Evolutionary conservation across 2,329 filamentous ascomycete species (phyloP).

Genomic region (Emmonsiellopsis sp.): DNA sequence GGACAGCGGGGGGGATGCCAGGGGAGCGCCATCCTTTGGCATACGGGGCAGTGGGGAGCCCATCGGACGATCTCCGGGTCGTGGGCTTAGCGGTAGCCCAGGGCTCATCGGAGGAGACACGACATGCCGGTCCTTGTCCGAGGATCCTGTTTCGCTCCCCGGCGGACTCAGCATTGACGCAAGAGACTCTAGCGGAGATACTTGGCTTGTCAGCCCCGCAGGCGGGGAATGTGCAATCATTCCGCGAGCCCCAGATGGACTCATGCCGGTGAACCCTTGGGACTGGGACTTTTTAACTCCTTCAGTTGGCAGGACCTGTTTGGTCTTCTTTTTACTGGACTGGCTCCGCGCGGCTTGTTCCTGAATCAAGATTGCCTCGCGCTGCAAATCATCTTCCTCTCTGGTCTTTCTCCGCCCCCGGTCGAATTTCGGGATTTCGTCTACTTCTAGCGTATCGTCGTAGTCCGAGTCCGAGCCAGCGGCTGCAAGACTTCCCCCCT

Average conservation of each 20-base stretch:
- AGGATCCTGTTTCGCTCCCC: slow-evolving; percentile 12
- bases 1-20: slow-evolving; percentile 61
- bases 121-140: slow-evolving; percentile 29
- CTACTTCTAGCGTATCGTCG: slow-evolving; percentile 64
- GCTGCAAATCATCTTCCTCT: slow-evolving; percentile 74
- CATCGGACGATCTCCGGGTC: slow-evolving; percentile 51
- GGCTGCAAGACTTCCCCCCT: slow-evolving; percentile 32
- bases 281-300: slow-evolving; percentile 5
- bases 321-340: slow-evolving; percentile 62
- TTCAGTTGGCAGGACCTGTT: slow-evolving; percentile 44
- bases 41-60: slow-evolving; percentile 52
- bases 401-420: slow-evolving; percentile 75
- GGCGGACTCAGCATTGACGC: slow-evolving; percentile 25
- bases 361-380: slow-evolving; percentile 58
- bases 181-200: slow-evolving; percentile 19
- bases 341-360: slow-evolving; percentile 63
- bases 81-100: slow-evolving; percentile 55
- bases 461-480: slow-evolving; percentile 76
- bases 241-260: slow-evolving; percentile 9
- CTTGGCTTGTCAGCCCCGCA: slow-evolving; percentile 12
- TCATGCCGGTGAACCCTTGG: slow-evolving; percentile 29
- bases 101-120: slow-evolving; percentile 48
- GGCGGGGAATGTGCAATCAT: slow-evolving; percentile 20
- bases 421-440: slow-evolving; percentile 47
- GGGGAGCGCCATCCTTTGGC: slow-evolving; percentile 40